phyloP scores from a whole-genome alignment of 257 asterid species.

The Dorcoceras hygrometricum region DNA sequence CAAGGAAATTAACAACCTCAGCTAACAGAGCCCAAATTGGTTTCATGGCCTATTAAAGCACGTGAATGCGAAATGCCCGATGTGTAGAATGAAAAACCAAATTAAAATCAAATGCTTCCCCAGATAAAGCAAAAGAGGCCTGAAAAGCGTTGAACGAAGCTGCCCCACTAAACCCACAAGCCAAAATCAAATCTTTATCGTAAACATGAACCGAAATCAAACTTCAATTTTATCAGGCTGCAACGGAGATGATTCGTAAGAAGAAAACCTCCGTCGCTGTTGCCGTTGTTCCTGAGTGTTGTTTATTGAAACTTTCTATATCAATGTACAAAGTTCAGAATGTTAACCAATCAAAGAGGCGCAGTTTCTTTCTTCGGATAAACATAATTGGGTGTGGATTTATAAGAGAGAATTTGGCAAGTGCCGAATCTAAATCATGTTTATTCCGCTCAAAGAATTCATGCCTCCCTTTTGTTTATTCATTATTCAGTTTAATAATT shows the following conservation, averaged over 20 bases:
- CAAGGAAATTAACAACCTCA: background rate
- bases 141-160: background rate
- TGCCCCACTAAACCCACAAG: background rate
- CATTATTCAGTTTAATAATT: no score
- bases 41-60: no score
- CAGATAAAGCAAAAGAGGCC: background rate
- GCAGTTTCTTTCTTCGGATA: background rate
- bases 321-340: background rate
- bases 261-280: background rate
- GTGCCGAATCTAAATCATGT: no score
- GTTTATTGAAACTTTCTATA: no score
- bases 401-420: no score
- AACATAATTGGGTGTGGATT: background rate
- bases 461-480: no score
- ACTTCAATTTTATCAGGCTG: no score
- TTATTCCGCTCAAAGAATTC: no score
- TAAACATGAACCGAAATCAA: background rate
- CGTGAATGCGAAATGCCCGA: background rate
- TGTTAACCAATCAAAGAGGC: background rate
- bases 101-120: background rate
- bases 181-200: background rate
- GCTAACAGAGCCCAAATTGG: background rate
- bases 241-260: no score
- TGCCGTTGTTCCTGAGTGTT: no score
- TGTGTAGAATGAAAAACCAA: background rate